These are phyloP conservation scores for Penicillium silybi DNA, from an alignment of 495 filamentous ascomycete species.

Conservation along the genomic window DNA sequence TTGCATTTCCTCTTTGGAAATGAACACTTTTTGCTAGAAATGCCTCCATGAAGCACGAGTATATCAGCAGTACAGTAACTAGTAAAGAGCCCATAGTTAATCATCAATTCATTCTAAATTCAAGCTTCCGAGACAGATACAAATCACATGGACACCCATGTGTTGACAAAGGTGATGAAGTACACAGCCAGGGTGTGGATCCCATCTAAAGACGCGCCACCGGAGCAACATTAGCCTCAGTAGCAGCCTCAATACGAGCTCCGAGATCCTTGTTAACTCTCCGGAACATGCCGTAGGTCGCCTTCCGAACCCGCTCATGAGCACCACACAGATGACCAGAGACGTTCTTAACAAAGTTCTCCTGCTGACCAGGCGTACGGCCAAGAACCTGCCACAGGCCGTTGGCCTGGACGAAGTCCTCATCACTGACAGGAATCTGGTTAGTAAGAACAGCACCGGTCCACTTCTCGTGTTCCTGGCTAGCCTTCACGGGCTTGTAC, in stretches of 20 bases:
- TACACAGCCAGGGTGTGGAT: background rate
- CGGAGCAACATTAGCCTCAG: conserved; percentile 32
- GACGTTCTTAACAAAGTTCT: conserved; percentile 63
- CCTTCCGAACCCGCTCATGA: conserved; percentile 48
- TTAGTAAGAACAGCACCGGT: conserved; percentile 43
- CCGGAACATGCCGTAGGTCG: conserved; percentile 52
- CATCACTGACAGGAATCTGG: conserved; percentile 47
- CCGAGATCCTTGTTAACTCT: conserved; percentile 43
- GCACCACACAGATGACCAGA: conserved; percentile 49
- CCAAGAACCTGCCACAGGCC: conserved; percentile 65
- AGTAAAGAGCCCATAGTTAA: background rate
- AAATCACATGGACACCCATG: background rate
- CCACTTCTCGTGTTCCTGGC: conserved; percentile 63
- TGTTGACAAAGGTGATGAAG: background rate
- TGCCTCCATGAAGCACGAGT: background rate
- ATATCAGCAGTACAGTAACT: no score
- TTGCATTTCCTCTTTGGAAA: background rate
- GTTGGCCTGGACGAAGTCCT: conserved; percentile 63
- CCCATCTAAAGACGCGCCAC: conserved; percentile 28
- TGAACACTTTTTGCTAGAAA: background rate
- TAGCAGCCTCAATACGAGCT: conserved; percentile 40
- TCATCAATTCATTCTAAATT: background rate
- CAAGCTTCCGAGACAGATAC: background rate
- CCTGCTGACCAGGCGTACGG: conserved; percentile 57
- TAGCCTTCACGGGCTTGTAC: conserved; percentile 54